Conservation (phyloP, 257 asterid species). For the Sherardia arvensis region DNA sequence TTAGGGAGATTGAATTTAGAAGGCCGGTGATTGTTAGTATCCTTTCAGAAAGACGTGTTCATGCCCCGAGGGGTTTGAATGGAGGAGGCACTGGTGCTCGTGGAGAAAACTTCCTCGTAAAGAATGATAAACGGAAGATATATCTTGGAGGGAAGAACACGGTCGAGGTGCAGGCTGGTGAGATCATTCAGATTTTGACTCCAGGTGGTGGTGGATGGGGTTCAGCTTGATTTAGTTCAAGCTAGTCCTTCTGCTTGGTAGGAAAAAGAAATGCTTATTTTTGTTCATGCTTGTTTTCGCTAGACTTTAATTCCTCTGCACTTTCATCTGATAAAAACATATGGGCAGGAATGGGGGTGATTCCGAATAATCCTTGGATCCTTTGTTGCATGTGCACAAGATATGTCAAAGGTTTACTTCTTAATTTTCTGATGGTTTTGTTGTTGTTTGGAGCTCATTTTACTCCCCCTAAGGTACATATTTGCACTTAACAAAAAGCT, state of each 20-base stretch:
- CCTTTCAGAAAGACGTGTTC: constrained; percentile 93
- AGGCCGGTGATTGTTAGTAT: constrained; percentile 70
- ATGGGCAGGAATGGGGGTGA: background rate
- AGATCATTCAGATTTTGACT: constrained; percentile 70
- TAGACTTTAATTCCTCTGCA: background rate
- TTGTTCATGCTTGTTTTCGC: background rate
- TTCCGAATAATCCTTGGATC: background rate
- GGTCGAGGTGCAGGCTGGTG: constrained; percentile 67
- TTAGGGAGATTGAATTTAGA: constrained; percentile 79
- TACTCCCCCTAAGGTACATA: too few species aligned
- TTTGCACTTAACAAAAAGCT: too few species aligned
- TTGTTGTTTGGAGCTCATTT: background rate
- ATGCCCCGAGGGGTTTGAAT: constrained; percentile 76
- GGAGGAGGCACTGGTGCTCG: constrained; percentile 75
- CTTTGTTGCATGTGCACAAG: background rate
- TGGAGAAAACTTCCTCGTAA: constrained; percentile 74
- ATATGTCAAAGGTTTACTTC: background rate
- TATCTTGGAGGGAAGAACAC: constrained; percentile 92
- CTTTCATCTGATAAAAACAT: background rate
- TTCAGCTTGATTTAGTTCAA: constrained; percentile 12
- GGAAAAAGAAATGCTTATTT: background rate
- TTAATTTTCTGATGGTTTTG: background rate
- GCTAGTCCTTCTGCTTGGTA: background rate
- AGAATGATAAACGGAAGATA: constrained; percentile 48
- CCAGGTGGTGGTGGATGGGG: constrained; percentile 99